These are phyloP conservation scores for Pisolithus tinctorius DNA, from an alignment of 768 basidiomycete genomes.

Conservation along the genomic window DNA sequence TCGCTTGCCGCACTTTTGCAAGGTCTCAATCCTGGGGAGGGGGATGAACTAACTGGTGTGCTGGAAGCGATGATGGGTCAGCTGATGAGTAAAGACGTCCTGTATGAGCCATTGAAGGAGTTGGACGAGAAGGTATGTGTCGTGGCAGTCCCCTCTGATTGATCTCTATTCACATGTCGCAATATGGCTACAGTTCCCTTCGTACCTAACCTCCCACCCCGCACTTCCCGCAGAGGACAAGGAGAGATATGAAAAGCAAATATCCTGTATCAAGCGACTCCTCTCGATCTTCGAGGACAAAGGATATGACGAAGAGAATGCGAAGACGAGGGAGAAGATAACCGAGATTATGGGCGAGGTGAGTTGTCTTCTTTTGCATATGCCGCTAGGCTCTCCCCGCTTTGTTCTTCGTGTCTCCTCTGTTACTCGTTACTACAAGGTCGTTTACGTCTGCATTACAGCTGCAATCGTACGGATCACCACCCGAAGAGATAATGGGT, in stretches of 20 bases:
- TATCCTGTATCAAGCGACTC: slow-evolving; percentile 48
- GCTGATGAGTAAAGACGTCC: slow-evolving; percentile 30
- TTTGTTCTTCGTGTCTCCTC: too few species aligned
- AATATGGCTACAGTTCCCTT: slow-evolving; percentile 54
- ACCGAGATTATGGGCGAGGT: slow-evolving; percentile 76
- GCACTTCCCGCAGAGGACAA: slow-evolving; percentile 56
- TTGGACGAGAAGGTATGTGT: slow-evolving; percentile 57
- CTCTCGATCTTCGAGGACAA: slow-evolving; percentile 62
- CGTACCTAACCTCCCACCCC: slow-evolving; percentile 56
- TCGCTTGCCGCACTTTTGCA: too few species aligned
- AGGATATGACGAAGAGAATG: slow-evolving; percentile 50
- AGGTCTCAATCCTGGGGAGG: too few species aligned
- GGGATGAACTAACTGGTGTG: too few species aligned
- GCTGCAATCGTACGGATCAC: slow-evolving; percentile 78
- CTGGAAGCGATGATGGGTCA: slow-evolving; percentile 16
- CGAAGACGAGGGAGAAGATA: slow-evolving; percentile 39
- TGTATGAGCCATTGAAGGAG: slow-evolving; percentile 87
- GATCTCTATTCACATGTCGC: too few species aligned
- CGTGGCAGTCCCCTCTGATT: too few species aligned
- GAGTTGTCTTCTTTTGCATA: neutral
- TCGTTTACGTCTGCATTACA: too few species aligned
- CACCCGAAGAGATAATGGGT: slow-evolving; percentile 80
- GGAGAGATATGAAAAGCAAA: slow-evolving; percentile 60
- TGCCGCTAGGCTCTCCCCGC: too few species aligned
- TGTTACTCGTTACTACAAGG: too few species aligned